A percentile compares a stretch with the other conserved stretches of the same genome.
Evolutionary conservation across 176 grass and related monocot species (phyloP).

Genomic region (Juncus effusus): DNA sequence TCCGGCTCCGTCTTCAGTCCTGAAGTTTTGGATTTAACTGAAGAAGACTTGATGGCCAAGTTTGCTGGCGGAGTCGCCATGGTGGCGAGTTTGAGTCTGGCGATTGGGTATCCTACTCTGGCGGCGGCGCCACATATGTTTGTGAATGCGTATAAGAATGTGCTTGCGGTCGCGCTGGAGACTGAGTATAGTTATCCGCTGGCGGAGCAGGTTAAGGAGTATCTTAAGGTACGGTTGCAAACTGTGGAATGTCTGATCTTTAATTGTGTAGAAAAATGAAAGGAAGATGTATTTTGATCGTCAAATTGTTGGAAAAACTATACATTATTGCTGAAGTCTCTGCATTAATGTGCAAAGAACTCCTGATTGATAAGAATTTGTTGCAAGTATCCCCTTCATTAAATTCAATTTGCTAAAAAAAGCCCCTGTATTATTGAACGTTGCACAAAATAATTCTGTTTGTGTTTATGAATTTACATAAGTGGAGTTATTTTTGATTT

Average conservation of each 20-base stretch:
- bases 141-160: conserved; percentile 81
- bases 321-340: no score
- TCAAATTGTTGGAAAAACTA: neutral
- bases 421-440: no score
- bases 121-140: conserved; percentile 83
- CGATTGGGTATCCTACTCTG: conserved; percentile 64
- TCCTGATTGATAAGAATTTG: no score
- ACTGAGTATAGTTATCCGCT: conserved; percentile 74
- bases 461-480: no score
- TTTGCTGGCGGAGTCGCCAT: conserved; percentile 66
- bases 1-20: conserved; percentile 72
- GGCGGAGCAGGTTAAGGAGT: conserved; percentile 81
- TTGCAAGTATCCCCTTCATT: conserved; percentile 31
- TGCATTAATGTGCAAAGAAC: no score
- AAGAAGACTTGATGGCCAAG: conserved; percentile 61
- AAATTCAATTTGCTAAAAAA: no score
- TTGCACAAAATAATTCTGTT: no score
- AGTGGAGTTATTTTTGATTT: no score
- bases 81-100: conserved; percentile 63
- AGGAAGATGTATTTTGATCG: neutral
- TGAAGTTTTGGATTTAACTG: conserved; percentile 77
- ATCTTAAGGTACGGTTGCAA: conserved; percentile 82
- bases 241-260: no score
- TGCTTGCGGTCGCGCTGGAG: conserved; percentile 74
- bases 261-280: neutral